Evolutionary conservation across 2,329 filamentous ascomycete genomes (phyloP).

Genomic region (Nemania abortiva): DNA sequence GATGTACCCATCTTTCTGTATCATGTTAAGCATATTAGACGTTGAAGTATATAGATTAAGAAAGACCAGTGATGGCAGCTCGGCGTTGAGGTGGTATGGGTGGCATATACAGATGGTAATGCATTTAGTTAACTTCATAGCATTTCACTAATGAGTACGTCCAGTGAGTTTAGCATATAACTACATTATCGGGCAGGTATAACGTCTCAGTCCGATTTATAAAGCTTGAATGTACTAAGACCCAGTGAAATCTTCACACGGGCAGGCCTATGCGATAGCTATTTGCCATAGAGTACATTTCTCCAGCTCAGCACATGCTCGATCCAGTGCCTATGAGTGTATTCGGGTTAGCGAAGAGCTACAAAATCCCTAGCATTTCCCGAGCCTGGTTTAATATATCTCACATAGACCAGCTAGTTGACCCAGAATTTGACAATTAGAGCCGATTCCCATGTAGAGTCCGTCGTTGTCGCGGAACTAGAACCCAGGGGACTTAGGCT

Average conservation of each 20-base stretch:
- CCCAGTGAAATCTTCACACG: not conserved
- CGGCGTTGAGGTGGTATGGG: not conserved
- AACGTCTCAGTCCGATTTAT: not conserved
- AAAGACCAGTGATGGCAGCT: not conserved
- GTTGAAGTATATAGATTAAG: slow-evolving; percentile 15
- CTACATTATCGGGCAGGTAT: not conserved
- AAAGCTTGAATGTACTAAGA: not conserved
- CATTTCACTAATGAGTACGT: not conserved
- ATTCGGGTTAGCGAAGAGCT: not conserved
- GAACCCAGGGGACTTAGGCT: no score
- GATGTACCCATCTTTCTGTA: slow-evolving; percentile 8
- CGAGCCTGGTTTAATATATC: not conserved
- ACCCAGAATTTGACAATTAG: not conserved
- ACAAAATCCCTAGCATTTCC: not conserved
- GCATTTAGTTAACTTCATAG: not conserved
- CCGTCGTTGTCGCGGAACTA: no score
- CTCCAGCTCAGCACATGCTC: not conserved
- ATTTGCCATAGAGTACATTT: not conserved
- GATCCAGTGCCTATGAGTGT: not conserved
- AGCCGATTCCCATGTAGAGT: not conserved
- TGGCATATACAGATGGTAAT: slow-evolving; percentile 1
- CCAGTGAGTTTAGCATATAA: not conserved
- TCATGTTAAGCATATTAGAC: slow-evolving; percentile 3
- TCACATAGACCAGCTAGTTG: not conserved
- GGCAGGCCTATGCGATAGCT: not conserved